These are phyloP conservation scores for Ustilago xerochloae DNA, from an alignment of 1,284 basidiomycete species.

Conservation along the genomic window DNA sequence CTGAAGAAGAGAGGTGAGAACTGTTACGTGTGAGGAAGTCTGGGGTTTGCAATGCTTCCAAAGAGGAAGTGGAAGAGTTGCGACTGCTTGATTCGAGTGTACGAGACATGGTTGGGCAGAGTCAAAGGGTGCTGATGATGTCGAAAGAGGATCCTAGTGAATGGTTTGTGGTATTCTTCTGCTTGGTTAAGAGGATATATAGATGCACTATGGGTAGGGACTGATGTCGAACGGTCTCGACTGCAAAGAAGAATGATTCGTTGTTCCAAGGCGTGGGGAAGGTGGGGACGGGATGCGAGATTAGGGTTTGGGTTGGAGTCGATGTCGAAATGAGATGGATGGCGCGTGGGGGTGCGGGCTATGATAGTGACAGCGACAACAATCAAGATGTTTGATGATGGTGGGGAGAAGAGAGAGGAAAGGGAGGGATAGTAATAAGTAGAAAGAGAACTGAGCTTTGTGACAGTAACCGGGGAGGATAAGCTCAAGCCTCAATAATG, in stretches of 20 bases:
- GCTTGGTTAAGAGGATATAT: too few species aligned
- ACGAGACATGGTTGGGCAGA: constrained; percentile 19
- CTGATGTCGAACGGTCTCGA: too few species aligned
- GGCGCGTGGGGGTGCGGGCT: background rate
- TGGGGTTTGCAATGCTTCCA: constrained; percentile 31
- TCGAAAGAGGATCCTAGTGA: background rate
- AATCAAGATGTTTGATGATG: background rate
- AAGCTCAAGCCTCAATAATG: constrained; percentile 1
- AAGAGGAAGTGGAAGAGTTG: constrained; percentile 40
- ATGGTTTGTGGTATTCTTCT: too few species aligned
- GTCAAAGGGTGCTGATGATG: background rate
- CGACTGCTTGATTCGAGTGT: constrained; percentile 26
- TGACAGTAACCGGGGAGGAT: background rate
- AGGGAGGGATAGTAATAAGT: background rate
- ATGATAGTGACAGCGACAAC: too few species aligned
- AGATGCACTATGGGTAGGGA: too few species aligned
- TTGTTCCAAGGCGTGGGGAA: too few species aligned
- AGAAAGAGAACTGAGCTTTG: background rate
- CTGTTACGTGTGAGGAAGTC: constrained; percentile 25
- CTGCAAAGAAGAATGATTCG: background rate
- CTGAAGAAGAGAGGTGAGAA: constrained; percentile 41
- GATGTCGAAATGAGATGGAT: too few species aligned
- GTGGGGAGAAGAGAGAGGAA: background rate
- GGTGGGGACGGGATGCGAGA: background rate
- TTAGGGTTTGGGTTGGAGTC: too few species aligned